phyloP scores from a whole-genome alignment of 495 filamentous ascomycete genomes.

The Hypoxylon fragiforme region DNA sequence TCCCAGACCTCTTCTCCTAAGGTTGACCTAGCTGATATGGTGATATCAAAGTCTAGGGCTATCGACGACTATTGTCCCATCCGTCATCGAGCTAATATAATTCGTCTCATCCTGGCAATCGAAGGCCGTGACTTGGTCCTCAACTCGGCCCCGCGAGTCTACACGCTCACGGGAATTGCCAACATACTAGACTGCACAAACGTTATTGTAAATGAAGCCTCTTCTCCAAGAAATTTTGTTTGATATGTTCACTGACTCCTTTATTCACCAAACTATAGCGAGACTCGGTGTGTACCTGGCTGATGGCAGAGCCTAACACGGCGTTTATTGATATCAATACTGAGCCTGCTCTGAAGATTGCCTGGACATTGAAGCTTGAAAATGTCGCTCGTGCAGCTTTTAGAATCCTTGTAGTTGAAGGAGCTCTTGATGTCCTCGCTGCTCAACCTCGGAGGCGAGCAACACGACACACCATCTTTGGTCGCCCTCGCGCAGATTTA shows the following conservation, averaged over 20 bases:
- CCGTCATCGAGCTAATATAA: slow-evolving; percentile 63
- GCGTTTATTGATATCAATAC: slow-evolving; percentile 52
- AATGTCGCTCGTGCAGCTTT: slow-evolving; percentile 44
- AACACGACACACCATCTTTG: slow-evolving; percentile 23
- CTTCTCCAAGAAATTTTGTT: too few relatives aligned
- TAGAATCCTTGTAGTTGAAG: slow-evolving; percentile 49
- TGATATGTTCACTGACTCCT: background rate
- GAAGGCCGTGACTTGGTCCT: slow-evolving; percentile 53
- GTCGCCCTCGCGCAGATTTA: slow-evolving; percentile 26
- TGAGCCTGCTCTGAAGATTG: slow-evolving; percentile 49
- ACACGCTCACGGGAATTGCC: slow-evolving; percentile 63
- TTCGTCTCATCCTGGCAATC: slow-evolving; percentile 59
- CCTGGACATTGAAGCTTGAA: slow-evolving; percentile 40
- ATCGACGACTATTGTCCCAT: slow-evolving; percentile 61
- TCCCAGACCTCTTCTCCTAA: background rate
- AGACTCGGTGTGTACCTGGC: slow-evolving; percentile 41
- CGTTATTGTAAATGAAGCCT: slow-evolving; percentile 39
- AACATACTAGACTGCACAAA: slow-evolving; percentile 57
- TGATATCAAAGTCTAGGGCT: slow-evolving; percentile 27
- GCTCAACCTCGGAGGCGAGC: background rate
- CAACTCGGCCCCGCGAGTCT: slow-evolving; percentile 68
- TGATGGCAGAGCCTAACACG: slow-evolving; percentile 44
- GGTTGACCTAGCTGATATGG: slow-evolving; percentile 12
- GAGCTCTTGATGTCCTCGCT: slow-evolving; percentile 33
- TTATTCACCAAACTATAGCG: too few relatives aligned